A percentile compares a stretch with the other conserved stretches of the same genome.
Conservation (phyloP, 129 eudicot species). For the Cynara cardunculus region DNA sequence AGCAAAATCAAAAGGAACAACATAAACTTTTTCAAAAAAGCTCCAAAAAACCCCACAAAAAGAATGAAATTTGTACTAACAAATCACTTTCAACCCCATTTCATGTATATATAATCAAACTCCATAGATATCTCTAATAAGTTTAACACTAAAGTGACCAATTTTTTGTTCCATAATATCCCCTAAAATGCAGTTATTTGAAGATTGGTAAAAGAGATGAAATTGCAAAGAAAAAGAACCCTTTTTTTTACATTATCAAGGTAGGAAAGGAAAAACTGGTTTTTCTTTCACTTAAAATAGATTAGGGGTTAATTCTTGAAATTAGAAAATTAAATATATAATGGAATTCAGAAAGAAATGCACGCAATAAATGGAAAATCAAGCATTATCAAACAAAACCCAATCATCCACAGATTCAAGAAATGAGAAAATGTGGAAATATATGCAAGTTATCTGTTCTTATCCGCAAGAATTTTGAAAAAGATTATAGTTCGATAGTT, state of each 20-base stretch:
- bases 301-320: background rate
- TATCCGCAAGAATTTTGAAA: background rate
- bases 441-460: background rate
- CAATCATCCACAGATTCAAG: background rate
- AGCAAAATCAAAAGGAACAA: conserved; percentile 25
- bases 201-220: background rate
- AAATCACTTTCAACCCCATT: conserved; percentile 12
- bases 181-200: background rate
- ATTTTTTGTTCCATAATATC: background rate
- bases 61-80: conserved; percentile 32
- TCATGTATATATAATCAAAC: background rate
- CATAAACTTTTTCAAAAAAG: conserved; percentile 24
- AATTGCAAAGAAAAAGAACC: too few species aligned
- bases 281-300: background rate
- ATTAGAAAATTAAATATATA: background rate
- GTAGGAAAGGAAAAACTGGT: background rate
- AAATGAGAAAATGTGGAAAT: background rate
- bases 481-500: background rate
- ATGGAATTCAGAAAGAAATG: conserved; percentile 7
- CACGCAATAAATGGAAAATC: background rate
- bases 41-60: conserved; percentile 36
- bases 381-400: conserved; percentile 13
- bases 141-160: background rate
- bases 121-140: background rate
- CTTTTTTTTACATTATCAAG: too few species aligned